phyloP scores from a whole-genome alignment of 345 rosid genomes.

The Linum usitatissimum region DNA sequence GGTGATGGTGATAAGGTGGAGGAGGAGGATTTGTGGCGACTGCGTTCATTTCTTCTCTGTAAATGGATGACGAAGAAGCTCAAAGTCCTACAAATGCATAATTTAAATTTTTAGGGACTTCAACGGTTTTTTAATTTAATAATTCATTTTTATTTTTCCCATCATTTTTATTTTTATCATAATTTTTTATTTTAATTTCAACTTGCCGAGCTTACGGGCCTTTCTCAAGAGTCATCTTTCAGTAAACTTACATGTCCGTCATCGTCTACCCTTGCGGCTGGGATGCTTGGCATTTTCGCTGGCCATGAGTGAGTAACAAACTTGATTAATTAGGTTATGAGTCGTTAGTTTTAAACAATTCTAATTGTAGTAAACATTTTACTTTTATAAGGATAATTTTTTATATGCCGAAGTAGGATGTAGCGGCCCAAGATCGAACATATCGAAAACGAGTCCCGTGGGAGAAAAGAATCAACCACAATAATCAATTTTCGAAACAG shows the following conservation, averaged over 20 bases:
- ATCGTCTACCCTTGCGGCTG: slow-evolving; percentile 35
- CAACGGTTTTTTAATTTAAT: no score
- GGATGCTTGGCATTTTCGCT: slow-evolving; percentile 31
- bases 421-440: slow-evolving; percentile 17
- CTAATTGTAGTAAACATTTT: no score
- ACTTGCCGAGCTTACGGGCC: slow-evolving; percentile 59
- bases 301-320: slow-evolving; percentile 32
- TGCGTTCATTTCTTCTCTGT: slow-evolving; percentile 10
- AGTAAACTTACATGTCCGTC: slow-evolving; percentile 16
- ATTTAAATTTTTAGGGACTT: no score
- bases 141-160: no score
- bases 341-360: no score
- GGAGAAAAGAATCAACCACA: slow-evolving; percentile 9
- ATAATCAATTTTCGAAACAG: slow-evolving; percentile 9
- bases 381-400: background rate
- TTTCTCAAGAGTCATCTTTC: slow-evolving; percentile 42
- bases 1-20: background rate
- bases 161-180: no score
- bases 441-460: slow-evolving; percentile 18
- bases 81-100: no score
- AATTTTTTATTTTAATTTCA: no score
- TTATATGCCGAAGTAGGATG: slow-evolving; percentile 17
- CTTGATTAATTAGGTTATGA: no score
- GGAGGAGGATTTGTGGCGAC: slow-evolving; percentile 19
- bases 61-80: background rate